Conservation (phyloP, 2,329 filamentous ascomycete genomes). For the Neophaeococcomyces aloes region DNA sequence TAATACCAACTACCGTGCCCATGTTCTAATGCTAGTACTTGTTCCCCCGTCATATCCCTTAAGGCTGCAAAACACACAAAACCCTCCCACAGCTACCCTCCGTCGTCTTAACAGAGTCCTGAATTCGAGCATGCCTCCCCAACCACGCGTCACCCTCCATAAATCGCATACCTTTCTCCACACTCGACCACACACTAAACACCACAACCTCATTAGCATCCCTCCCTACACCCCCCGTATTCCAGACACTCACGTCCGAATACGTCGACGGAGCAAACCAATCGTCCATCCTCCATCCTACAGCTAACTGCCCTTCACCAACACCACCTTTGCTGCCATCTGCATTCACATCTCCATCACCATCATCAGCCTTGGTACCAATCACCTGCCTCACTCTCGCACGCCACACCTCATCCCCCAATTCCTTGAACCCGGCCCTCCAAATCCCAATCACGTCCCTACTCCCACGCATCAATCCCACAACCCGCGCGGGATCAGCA, state of each 20-base stretch:
- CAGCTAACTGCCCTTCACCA: no score
- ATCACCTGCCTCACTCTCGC: constrained; percentile 24
- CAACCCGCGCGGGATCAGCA: constrained; percentile 23
- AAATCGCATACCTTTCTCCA: constrained; percentile 29
- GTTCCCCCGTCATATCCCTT: no score
- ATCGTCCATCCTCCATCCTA: constrained; percentile 33
- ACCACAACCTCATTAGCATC: constrained; percentile 34
- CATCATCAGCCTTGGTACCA: constrained; percentile 13
- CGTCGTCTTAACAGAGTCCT: constrained; percentile 17
- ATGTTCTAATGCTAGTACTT: no score
- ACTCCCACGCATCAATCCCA: no score
- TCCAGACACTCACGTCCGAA: constrained; percentile 10
- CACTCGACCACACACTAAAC: constrained; percentile 30
- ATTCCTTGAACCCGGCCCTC: no score
- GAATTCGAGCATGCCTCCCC: constrained; percentile 22
- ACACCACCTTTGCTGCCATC: background rate
- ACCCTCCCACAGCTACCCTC: constrained; percentile 25
- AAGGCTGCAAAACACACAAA: background rate
- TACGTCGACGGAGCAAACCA: background rate
- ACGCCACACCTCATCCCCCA: constrained; percentile 14
- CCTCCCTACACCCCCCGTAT: background rate
- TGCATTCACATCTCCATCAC: background rate
- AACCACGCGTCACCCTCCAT: constrained; percentile 26
- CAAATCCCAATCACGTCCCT: no score
- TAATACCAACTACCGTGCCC: no score